phyloP scores from a whole-genome alignment of 768 basidiomycete genomes.

The Lactarius indigo region DNA sequence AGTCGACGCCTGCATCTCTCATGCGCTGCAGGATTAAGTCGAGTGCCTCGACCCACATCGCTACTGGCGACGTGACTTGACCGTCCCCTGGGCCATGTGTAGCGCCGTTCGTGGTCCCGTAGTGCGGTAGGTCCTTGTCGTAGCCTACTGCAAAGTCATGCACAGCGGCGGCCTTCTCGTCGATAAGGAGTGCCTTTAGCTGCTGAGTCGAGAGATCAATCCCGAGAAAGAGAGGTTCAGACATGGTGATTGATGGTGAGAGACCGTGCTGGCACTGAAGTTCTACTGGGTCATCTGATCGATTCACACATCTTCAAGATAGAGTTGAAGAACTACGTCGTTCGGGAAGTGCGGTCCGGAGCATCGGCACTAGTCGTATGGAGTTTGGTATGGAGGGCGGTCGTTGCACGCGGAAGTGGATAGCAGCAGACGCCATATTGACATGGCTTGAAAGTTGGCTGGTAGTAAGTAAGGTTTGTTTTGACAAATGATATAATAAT shows the following conservation, averaged over 20 bases:
- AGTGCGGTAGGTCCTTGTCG: slow-evolving; percentile 70
- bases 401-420: too few relatives aligned
- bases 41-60: slow-evolving; percentile 83
- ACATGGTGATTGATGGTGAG: slow-evolving; percentile 8
- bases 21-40: slow-evolving; percentile 70
- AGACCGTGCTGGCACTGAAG: neutral
- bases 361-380: too few relatives aligned
- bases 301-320: neutral
- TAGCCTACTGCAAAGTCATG: slow-evolving; percentile 76
- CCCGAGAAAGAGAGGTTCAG: slow-evolving; percentile 58
- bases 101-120: slow-evolving; percentile 64
- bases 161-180: slow-evolving; percentile 52
- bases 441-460: too few relatives aligned
- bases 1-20: slow-evolving; percentile 54
- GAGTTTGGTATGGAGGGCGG: too few relatives aligned
- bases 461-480: too few relatives aligned
- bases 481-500: neutral
- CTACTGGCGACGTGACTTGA: slow-evolving; percentile 76
- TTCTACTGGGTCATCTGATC: neutral
- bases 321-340: neutral
- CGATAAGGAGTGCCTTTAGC: slow-evolving; percentile 70
- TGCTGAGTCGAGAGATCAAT: slow-evolving; percentile 87
- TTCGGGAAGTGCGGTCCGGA: too few relatives aligned
- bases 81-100: slow-evolving; percentile 60
- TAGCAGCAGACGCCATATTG: too few relatives aligned